Evolutionary conservation across 352 stramenopile species (phyloP).

Genomic region (Phytophthora rubi): DNA sequence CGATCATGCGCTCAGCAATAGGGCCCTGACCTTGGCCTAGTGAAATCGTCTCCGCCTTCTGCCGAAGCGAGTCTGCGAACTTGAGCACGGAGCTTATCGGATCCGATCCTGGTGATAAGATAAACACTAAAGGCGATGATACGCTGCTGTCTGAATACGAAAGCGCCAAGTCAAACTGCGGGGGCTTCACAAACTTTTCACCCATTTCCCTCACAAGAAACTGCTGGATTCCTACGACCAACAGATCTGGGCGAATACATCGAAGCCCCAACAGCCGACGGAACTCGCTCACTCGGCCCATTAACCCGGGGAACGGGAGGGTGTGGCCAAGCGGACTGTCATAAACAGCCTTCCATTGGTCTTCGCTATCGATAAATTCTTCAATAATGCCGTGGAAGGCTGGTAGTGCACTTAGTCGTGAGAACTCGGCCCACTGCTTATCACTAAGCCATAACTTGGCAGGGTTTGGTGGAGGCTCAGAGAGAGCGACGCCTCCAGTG

Average conservation of each 20-base stretch:
- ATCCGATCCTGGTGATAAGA: constrained; percentile 91
- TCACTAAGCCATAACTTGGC: constrained; percentile 91
- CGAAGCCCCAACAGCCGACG: constrained; percentile 76
- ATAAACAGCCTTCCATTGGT: constrained; percentile 91
- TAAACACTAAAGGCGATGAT: constrained; percentile 92
- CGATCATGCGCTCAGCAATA: constrained; percentile 91
- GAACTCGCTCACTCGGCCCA: constrained; percentile 75
- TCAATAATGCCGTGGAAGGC: constrained; percentile 83
- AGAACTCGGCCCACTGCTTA: constrained; percentile 95
- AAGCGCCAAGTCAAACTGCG: constrained; percentile 87
- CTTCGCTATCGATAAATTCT: constrained; percentile 78
- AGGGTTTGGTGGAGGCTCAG: constrained; percentile 91
- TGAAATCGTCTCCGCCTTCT: constrained; percentile 91
- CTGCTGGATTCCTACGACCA: constrained; percentile 90
- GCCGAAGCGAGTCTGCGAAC: constrained; percentile 76
- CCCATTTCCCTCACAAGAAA: constrained; percentile 92
- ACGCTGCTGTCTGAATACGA: constrained; percentile 90
- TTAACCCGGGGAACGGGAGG: constrained; percentile 73
- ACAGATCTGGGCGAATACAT: constrained; percentile 85
- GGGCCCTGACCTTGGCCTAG: constrained; percentile 92
- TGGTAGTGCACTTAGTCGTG: constrained; percentile 78
- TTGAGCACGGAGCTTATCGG: constrained; percentile 92
- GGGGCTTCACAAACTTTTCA: constrained; percentile 92
- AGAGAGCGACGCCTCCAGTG: constrained; percentile 91
- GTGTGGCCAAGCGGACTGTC: constrained; percentile 84